Base-by-base conservation (phyloP, 495 filamentous ascomycete species). In the Neurospora sp. region DNA sequence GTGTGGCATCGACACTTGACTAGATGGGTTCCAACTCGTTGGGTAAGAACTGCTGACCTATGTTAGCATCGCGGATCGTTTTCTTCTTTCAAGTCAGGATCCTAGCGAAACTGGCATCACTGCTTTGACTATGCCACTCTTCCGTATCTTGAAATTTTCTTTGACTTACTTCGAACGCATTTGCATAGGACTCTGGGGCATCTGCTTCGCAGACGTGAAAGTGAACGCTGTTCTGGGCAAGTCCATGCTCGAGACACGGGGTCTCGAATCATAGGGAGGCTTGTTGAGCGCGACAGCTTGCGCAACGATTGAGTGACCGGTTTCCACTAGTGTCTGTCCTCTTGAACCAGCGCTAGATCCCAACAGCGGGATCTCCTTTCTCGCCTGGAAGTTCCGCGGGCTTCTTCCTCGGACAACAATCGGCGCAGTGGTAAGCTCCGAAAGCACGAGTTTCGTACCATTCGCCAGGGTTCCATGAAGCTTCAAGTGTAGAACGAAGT, bases 341-440 rank as follows among this genome's bases (percentile, higher is more conserved):
- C 92, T 82, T n/a, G 90, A 91, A 68, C 89, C 89, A 10, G 88
- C 88, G 44, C 90, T 90, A 39, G 90, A 91, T 16, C 90, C 90
- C 40, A 91, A 85, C 31, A 94, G 83, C 20, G 92, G 90, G 31
- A 92, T 88, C 77, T 94, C 92, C 77, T 92, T 93, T 71, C 91
- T 83, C 40, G 90, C 89, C 77, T 92, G 90, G 75, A 94, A 94
- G 76, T 94, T 94, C 70, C 92, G 86, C 20, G 92, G 92, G 75
- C 91, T 93, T 73, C 92, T 88, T 61, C 92, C 92, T 53, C 92
- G 87, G 38, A 94, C 91, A 47, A 94, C 91, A 71, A 94, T 90
- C 3, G 92, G 90, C 18, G 90, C 89, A 18, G 92, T 94, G 42
- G 88, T 87, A 40, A 90, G 87, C 79, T 94, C 92, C 39, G 89